Conservation (phyloP, 805 yeast genomes). For the Candida xiaguanensis region DNA sequence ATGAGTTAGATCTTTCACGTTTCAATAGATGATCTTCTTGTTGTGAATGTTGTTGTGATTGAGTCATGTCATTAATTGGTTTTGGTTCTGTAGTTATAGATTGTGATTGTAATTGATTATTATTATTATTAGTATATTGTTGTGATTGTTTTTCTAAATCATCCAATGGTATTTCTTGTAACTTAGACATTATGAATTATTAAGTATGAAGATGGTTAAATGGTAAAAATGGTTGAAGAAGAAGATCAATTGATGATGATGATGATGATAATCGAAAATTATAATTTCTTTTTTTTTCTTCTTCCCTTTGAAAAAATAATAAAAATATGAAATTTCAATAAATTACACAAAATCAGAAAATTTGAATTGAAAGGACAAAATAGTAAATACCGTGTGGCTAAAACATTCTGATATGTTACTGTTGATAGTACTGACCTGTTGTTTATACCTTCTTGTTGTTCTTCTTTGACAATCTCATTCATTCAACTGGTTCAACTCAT, state of each 20-base stretch:
- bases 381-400: neutral
- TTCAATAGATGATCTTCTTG: neutral
- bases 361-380: constrained; percentile 1
- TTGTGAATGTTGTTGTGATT: constrained; percentile 2
- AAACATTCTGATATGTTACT: no score
- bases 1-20: neutral
- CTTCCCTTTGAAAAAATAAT: no score
- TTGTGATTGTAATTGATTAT: neutral
- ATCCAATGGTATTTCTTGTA: constrained; percentile 4
- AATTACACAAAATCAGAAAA: neutral
- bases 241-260: neutral
- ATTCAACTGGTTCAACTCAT: neutral
- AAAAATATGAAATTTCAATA: neutral
- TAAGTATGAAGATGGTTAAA: neutral
- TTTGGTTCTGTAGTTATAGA: constrained; percentile 3
- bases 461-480: no score
- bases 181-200: neutral
- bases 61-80: constrained; percentile 4
- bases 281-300: neutral
- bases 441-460: no score
- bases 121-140: neutral
- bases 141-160: constrained; percentile 3
- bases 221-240: neutral
- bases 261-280: no score
- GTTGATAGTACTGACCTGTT: no score